Conservation (phyloP, 176 grass and related monocot genomes). For the Phoenix dactylifera region DNA sequence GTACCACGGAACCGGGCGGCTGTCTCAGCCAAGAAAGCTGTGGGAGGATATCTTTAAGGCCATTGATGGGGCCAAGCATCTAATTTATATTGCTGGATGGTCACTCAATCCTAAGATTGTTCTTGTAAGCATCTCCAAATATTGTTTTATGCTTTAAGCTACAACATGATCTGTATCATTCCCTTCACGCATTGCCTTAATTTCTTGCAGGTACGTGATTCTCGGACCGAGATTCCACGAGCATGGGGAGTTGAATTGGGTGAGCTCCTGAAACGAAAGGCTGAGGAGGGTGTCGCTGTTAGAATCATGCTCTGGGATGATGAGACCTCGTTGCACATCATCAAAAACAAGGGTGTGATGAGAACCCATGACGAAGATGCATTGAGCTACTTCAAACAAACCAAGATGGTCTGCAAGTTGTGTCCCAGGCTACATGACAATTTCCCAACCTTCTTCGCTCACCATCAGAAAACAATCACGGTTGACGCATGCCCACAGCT, state of each 20-base stretch:
- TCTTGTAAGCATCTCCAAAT: not conserved
- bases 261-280: not conserved
- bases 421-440: not conserved
- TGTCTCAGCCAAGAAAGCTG: not conserved
- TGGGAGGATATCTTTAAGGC: not conserved
- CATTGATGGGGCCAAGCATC: not conserved
- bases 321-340: not conserved
- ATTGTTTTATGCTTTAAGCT: not conserved
- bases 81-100: not conserved
- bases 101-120: not conserved
- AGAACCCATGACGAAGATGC: constrained; percentile 2
- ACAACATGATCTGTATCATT: not conserved
- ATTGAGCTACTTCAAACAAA: not conserved
- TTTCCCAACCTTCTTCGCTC: not conserved
- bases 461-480: not conserved
- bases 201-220: not conserved
- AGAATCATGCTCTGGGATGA: constrained; percentile 4
- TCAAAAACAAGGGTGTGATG: constrained; percentile 4
- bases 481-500: not conserved
- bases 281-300: not conserved
- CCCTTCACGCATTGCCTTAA: not conserved
- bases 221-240: not conserved
- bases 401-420: not conserved
- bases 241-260: not conserved
- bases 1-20: not conserved